A percentile compares a stretch with the other conserved stretches of the same genome.
Evolutionary conservation across 1,284 basidiomycete genomes (phyloP).

Genomic region (Tetrapyrgos nigripes): DNA sequence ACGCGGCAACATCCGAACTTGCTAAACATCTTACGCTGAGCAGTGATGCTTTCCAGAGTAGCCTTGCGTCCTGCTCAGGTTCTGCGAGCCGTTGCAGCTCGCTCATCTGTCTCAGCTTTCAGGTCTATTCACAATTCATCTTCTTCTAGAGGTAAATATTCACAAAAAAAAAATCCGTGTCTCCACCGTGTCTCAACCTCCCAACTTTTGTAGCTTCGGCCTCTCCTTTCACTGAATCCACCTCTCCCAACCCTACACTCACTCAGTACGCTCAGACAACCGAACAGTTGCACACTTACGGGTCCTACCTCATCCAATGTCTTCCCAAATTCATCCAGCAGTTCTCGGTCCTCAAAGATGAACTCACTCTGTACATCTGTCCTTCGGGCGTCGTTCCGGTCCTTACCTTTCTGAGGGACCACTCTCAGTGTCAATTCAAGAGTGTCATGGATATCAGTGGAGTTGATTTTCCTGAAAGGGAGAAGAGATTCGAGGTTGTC

Average conservation of each 20-base stretch:
- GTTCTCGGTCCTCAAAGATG: conserved; percentile 98
- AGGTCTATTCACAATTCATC: conserved; percentile 50
- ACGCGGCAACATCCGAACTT: conserved; percentile 10
- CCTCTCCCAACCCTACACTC: conserved; percentile 84
- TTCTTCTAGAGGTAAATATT: conserved; percentile 52
- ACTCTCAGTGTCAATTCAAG: conserved; percentile 97
- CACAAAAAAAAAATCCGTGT: not conserved
- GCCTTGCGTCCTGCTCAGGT: conserved; percentile 28
- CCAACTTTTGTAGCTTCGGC: conserved; percentile 54
- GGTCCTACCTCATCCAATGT: conserved; percentile 89
- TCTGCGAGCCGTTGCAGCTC: conserved; percentile 15
- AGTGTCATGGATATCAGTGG: conserved; percentile 92
- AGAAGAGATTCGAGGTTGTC: conserved; percentile 96
- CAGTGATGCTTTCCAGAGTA: conserved; percentile 17
- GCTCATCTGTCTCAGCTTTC: conserved; percentile 21
- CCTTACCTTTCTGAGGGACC: conserved; percentile 95
- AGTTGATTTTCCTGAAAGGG: conserved; percentile 93
- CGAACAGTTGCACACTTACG: conserved; percentile 85
- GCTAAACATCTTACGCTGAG: not conserved
- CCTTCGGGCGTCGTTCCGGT: conserved; percentile 88
- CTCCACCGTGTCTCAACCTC: not conserved
- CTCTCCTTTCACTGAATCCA: conserved; percentile 86
- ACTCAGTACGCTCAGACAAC: conserved; percentile 73
- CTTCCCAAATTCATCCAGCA: conserved; percentile 96
- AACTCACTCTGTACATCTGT: conserved; percentile 89